Percentiles rank a stretch among this genome's conserved stretches.
phyloP scores from a whole-genome alignment of 2,329 filamentous ascomycete species.

The Teratosphaeria zuluensis region DNA sequence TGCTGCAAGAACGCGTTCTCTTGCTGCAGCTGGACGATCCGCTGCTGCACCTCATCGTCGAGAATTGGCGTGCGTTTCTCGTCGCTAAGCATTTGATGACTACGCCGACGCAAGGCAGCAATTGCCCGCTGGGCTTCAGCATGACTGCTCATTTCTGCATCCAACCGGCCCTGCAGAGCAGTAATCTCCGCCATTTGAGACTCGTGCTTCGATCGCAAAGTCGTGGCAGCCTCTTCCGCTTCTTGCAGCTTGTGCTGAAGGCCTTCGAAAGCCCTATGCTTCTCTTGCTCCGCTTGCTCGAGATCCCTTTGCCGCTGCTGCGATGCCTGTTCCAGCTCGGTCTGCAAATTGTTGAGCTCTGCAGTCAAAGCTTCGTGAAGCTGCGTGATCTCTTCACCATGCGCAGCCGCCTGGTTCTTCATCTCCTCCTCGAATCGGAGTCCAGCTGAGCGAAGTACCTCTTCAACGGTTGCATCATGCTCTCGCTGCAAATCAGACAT shows the following conservation, averaged over 20 bases:
- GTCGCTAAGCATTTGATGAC: constrained; percentile 4
- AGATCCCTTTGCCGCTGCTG: constrained; percentile 1
- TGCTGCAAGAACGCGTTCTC: constrained; percentile 13
- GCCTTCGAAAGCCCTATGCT: not conserved
- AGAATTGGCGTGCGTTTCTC: not conserved
- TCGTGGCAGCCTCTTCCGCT: constrained; percentile 3
- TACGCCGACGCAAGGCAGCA: constrained; percentile 4
- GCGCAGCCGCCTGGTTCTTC: constrained; percentile 4
- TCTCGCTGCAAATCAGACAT: constrained; percentile 12
- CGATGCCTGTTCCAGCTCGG: constrained; percentile 1
- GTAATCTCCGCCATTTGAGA: constrained; percentile 9
- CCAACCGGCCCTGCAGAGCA: constrained; percentile 16
- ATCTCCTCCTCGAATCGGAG: not conserved
- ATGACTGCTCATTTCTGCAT: constrained; percentile 17
- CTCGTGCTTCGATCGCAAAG: constrained; percentile 6
- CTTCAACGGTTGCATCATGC: constrained; percentile 12
- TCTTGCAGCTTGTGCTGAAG: constrained; percentile 3
- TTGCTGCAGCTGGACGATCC: constrained; percentile 1
- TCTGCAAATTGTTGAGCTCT: constrained; percentile 4
- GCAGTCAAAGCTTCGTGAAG: not conserved
- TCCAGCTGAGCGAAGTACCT: not conserved
- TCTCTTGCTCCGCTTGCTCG: not conserved
- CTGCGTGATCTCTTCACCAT: not conserved
- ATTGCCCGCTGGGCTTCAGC: constrained; percentile 12
- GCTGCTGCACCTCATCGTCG: not conserved